These are phyloP conservation scores for Escovopsis sp. DNA, from an alignment of 2,329 filamentous ascomycete species.

Conservation along the genomic window DNA sequence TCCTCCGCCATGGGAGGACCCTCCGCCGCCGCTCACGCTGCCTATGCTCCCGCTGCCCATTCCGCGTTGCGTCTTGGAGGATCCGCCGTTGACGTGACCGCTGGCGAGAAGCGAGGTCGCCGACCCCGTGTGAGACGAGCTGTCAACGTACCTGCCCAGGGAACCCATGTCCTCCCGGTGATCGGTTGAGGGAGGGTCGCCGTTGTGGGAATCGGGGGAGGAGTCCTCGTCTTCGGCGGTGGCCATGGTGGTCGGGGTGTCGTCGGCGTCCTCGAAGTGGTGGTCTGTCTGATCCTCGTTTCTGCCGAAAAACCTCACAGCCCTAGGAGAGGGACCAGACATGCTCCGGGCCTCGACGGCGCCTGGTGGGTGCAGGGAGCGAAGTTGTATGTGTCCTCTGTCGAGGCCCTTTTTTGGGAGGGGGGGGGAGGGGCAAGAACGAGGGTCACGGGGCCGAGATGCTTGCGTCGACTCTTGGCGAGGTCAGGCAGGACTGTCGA, in stretches of 20 bases:
- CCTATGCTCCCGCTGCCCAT: slow-evolving; percentile 13
- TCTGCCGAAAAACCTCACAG: slow-evolving; percentile 39
- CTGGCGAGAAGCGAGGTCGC: slow-evolving; percentile 26
- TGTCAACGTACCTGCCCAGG: slow-evolving; percentile 28
- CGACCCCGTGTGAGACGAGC: slow-evolving; percentile 23
- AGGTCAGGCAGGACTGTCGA: not conserved
- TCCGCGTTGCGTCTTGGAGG: slow-evolving; percentile 24
- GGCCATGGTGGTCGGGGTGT: slow-evolving; percentile 18
- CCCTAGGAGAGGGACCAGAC: slow-evolving; percentile 36
- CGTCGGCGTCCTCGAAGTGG: slow-evolving; percentile 28
- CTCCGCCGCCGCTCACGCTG: slow-evolving; percentile 14
- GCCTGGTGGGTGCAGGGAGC: not conserved
- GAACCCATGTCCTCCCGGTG: slow-evolving; percentile 32
- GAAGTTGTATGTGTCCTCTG: not conserved
- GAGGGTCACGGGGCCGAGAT: not conserved
- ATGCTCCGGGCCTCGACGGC: slow-evolving; percentile 10
- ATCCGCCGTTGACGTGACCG: slow-evolving; percentile 25
- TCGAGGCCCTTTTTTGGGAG: no score
- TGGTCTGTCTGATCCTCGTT: slow-evolving; percentile 28
- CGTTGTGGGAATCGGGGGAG: slow-evolving; percentile 17
- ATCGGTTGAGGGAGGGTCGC: slow-evolving; percentile 31
- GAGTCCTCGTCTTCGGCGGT: slow-evolving; percentile 13
- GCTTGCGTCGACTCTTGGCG: not conserved
- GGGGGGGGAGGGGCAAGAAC: no score
- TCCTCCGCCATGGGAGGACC: no score